Base-by-base conservation (phyloP, 2,329 filamentous ascomycete genomes). In the Pezicula neosporulosa region DNA sequence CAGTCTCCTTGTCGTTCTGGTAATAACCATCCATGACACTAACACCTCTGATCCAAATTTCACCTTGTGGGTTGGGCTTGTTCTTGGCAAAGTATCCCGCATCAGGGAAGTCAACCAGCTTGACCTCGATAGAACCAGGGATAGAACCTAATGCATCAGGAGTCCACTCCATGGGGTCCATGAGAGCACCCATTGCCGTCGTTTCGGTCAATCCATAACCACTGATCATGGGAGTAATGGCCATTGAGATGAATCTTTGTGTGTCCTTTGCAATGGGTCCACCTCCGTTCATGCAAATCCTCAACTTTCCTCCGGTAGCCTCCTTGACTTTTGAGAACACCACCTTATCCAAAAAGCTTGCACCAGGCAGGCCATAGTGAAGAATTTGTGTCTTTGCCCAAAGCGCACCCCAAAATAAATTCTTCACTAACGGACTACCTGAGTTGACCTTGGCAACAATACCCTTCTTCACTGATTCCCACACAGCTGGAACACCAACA, bases 151-250 rank as follows among this genome's bases (percentile, higher is more conserved):
- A 82, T 19, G 89, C 81, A 27, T 78, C 72, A 50, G 89, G 80
- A 10, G 88, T 90, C 85, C 89, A 97, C 59, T 93, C 85, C 59
- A 94, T 74, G 1, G 94, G 93, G 62, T 90, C 89, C 70, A 87
- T 89, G 38, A 94, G 72, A n/a, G 86, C 81, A 52, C 89, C 89
- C 76, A 89, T 91, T 59, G 89, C 90, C 57, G 85, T 85, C 2
- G 94, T 97, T 73, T 99, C 94, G 1, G 94, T 99, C 59, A 99
- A 76, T 54, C 94, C 94, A 67, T 99, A 99, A 10, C 94, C 94
- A 57, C 80, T 83, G 60, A 99, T 85, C 93, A 99, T 96, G 28
- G 94, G 94, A 19, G 90, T 91, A 49, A 99, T 84, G 42, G 92
- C 88, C 73, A 97, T 82, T 39, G 91, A 96, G 65, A 97, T 81